Evolutionary conservation across 2,329 filamentous ascomycete species (phyloP).

Genomic region (Apiospora koreana): DNA sequence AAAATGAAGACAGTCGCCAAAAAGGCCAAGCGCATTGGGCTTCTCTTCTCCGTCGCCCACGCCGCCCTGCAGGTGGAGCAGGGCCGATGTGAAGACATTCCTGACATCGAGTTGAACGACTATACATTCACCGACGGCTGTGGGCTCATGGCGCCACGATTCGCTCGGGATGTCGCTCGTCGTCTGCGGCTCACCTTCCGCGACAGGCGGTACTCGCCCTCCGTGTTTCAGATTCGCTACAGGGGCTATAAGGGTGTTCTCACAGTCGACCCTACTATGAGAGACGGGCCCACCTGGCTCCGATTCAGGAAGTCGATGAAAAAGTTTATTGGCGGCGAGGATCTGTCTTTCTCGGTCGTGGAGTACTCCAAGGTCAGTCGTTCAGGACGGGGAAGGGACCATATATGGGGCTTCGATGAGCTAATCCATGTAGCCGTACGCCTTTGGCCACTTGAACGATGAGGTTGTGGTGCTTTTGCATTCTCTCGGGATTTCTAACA

Average conservation of each 20-base stretch:
- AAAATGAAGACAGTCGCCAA: constrained; percentile 44
- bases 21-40: constrained; percentile 42
- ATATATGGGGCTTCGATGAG: background rate
- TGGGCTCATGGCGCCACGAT: constrained; percentile 35
- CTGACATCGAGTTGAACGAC: constrained; percentile 36
- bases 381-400: background rate
- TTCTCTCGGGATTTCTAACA: constrained; percentile 34
- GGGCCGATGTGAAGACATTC: constrained; percentile 38
- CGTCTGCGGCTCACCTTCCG: constrained; percentile 35
- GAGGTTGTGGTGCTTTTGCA: constrained; percentile 41
- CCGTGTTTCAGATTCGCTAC: constrained; percentile 43
- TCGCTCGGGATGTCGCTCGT: constrained; percentile 36
- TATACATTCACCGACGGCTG: constrained; percentile 43
- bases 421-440: constrained; percentile 34
- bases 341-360: constrained; percentile 39
- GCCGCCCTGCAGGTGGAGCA: constrained; percentile 33
- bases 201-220: constrained; percentile 37
- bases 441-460: constrained; percentile 42
- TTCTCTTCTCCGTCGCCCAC: constrained; percentile 40
- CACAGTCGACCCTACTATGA: constrained; percentile 36
- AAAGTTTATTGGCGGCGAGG: constrained; percentile 40
- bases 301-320: constrained; percentile 40
- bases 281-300: constrained; percentile 17
- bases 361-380: constrained; percentile 39
- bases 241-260: constrained; percentile 45